phyloP scores from a whole-genome alignment of 75 land plant species.

The Pinus tabuliformis region DNA sequence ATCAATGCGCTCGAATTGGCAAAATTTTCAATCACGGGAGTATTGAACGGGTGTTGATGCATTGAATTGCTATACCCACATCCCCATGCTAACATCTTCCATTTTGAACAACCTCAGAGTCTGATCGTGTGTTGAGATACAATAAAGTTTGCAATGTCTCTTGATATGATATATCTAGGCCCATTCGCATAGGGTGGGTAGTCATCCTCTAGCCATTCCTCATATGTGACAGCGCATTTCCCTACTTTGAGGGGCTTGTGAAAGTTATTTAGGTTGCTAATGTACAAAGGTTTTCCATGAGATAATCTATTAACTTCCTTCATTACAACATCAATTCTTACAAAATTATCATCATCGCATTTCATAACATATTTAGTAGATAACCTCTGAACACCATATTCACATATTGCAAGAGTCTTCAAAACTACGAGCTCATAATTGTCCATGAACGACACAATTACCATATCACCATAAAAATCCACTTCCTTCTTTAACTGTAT shows the following conservation, averaged over 20 bases:
- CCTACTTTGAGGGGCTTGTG: slow-evolving; percentile 75
- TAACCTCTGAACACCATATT: slow-evolving; percentile 62
- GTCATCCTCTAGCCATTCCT: slow-evolving; percentile 3
- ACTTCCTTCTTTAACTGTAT: no score
- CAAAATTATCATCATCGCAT: no score
- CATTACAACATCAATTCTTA: slow-evolving; percentile 30
- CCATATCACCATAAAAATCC: no score
- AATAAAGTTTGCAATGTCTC: slow-evolving; percentile 54
- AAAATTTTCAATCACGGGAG: slow-evolving; percentile 34
- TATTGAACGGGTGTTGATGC: slow-evolving; percentile 50
- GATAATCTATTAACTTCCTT: slow-evolving; percentile 39
- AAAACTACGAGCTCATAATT: slow-evolving; percentile 52
- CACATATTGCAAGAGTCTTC: slow-evolving; percentile 52
- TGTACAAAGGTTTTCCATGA: slow-evolving; percentile 33
- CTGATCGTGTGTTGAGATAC: slow-evolving; percentile 40
- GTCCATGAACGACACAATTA: slow-evolving; percentile 82
- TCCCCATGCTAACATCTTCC: slow-evolving; percentile 57
- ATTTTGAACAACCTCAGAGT: slow-evolving; percentile 40
- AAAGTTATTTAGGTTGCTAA: slow-evolving; percentile 82
- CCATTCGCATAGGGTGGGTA: slow-evolving; percentile 90
- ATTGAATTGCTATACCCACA: slow-evolving; percentile 87
- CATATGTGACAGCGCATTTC: no score
- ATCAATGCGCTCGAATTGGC: slow-evolving; percentile 72
- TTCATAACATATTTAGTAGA: slow-evolving; percentile 64
- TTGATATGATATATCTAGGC: slow-evolving; percentile 69